phyloP scores from a whole-genome alignment of 306 rosid genomes.

The Cucurbita argyrosperma region DNA sequence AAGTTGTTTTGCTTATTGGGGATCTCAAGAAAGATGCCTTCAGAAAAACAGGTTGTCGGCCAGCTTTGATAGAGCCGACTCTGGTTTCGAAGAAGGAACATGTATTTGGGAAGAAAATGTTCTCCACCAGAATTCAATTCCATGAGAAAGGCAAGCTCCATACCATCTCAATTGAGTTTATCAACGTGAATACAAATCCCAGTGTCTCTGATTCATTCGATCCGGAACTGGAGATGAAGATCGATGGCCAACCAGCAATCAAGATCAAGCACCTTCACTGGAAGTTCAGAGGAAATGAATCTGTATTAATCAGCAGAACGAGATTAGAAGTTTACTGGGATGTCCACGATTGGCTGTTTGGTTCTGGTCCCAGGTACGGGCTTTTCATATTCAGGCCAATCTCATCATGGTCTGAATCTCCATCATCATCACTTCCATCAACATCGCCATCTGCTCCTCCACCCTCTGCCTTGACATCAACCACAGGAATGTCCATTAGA shows the following conservation, averaged over 20 bases:
- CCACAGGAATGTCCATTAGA: constrained; percentile 20
- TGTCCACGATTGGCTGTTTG: constrained; percentile 89
- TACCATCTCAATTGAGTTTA: constrained; percentile 60
- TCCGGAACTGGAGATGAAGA: constrained; percentile 74
- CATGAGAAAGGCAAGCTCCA: constrained; percentile 40
- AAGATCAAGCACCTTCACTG: constrained; percentile 82
- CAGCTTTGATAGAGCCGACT: constrained; percentile 50
- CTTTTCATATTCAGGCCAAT: constrained; percentile 66
- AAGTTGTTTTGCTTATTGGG: constrained; percentile 61
- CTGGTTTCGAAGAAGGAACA: constrained; percentile 65
- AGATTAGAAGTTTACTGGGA: constrained; percentile 78
- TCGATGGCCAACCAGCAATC: constrained; percentile 59
- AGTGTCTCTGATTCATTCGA: constrained; percentile 28
- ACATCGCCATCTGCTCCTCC: constrained; percentile 14
- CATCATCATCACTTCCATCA: constrained; percentile 6
- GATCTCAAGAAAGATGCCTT: constrained; percentile 70
- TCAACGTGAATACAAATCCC: constrained; percentile 16
- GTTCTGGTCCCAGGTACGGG: constrained; percentile 67
- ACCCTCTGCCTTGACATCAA: constrained; percentile 11
- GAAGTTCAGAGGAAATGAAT: constrained; percentile 88
- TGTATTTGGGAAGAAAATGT: constrained; percentile 55
- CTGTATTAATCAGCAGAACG: constrained; percentile 34
- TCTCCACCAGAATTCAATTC: constrained; percentile 47
- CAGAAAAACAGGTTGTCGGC: constrained; percentile 49
- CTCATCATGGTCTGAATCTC: constrained; percentile 10